Conservation (phyloP, 2,329 filamentous ascomycete genomes). For the Diaporthe capsici region DNA sequence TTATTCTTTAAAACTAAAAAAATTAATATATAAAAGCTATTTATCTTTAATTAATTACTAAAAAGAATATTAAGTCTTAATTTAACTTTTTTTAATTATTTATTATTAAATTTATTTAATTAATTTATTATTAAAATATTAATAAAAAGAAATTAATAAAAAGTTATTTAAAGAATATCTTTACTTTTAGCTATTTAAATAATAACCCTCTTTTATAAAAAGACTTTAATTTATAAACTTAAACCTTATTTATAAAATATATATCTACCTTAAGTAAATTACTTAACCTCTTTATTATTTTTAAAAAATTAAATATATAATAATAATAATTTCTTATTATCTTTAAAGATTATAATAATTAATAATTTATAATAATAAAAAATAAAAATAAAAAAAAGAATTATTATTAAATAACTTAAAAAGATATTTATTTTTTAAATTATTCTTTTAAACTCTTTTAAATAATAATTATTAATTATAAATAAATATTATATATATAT, state of each 20-base stretch:
- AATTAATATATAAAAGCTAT: background rate
- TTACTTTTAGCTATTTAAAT: too few species aligned
- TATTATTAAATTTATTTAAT: background rate
- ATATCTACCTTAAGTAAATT: background rate
- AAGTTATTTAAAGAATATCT: too few species aligned
- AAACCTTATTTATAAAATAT: background rate
- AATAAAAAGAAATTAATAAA: too few species aligned
- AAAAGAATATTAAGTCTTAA: background rate
- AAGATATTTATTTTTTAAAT: background rate
- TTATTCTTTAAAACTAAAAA: background rate
- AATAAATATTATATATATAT: background rate
- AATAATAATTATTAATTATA: background rate
- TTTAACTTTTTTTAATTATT: background rate
- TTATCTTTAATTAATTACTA: background rate
- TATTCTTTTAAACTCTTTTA: rapidly evolving
- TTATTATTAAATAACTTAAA: background rate
- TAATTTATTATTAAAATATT: background rate
- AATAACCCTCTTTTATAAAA: too few species aligned
- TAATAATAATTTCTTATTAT: background rate
- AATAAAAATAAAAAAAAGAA: background rate
- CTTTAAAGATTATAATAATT: background rate
- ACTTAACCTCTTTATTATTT: background rate
- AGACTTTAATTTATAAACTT: background rate
- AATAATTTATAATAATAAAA: background rate
- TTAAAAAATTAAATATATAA: background rate